A percentile compares a stretch with the other conserved stretches of the same genome.
Conservation (phyloP, 202 grass and related monocot species). For the Alloteropsis angusta region DNA sequence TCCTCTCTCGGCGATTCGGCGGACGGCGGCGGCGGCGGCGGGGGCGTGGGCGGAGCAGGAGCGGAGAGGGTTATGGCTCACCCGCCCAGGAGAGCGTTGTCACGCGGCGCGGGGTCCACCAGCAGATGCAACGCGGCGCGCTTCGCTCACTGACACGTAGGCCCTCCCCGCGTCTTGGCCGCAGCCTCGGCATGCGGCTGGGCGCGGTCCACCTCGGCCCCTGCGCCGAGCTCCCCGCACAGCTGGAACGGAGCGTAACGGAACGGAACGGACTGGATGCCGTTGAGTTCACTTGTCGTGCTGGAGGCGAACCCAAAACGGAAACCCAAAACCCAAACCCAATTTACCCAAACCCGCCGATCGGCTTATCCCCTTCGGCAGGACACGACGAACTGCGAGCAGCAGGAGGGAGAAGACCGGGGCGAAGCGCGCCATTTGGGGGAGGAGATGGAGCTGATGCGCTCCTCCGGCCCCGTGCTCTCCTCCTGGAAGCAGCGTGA, state of each 20-base stretch:
- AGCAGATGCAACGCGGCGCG: background rate
- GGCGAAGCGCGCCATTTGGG: background rate
- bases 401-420: background rate
- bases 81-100: background rate
- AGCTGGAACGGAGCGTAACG: background rate
- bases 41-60: background rate
- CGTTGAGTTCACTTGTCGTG: background rate
- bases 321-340: background rate
- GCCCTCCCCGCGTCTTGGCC: background rate
- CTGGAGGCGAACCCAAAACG: background rate
- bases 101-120: slow-evolving; percentile 15
- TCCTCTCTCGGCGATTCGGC: background rate
- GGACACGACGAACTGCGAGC: background rate
- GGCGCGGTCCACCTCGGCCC: slow-evolving; percentile 26
- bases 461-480: slow-evolving; percentile 25
- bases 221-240: background rate
- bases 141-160: background rate
- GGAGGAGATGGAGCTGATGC: slow-evolving; percentile 27
- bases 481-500: slow-evolving; percentile 24
- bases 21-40: background rate
- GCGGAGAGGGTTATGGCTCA: slow-evolving; percentile 19
- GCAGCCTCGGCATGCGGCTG: background rate
- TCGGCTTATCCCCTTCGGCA: slow-evolving; percentile 30
- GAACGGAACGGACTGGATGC: background rate
- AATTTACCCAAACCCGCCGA: background rate